Base-by-base conservation (phyloP, 257 asterid species). In the Nemophila menziesii region DNA sequence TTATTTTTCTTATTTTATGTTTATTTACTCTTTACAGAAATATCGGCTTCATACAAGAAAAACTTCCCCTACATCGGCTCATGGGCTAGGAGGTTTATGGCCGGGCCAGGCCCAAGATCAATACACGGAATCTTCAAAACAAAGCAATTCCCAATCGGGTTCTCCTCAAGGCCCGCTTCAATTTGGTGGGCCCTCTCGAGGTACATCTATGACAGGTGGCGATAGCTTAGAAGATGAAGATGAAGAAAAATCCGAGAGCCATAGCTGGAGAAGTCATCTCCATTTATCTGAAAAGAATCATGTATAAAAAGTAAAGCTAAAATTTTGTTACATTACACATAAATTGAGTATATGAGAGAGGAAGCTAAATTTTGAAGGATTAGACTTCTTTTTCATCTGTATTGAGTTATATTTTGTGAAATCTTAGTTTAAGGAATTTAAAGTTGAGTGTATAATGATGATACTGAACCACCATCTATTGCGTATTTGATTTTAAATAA, bases 1-100 rank as follows among this genome's bases (percentile, higher is more conserved):
- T n/a, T n/a, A n/a, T n/a, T n/a, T n/a, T n/a, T n/a, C n/a, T n/a
- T n/a, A 18, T 14, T 20, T 37, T 8, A 43, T 49, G 22, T 34
- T 24, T 16, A 41, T 27, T 19, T 21, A 33, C 38, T 33, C 39
- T 52, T 18, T 52, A 21, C 81, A 87, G 97, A 87, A 87, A 55
- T 87, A 71, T 47, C 81, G 97, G 6, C 81, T 83, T 33, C 97
- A 87, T 62, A 51, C 68, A n/a, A 60, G 79, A 62, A 69, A 68
- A 64, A 34, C 60, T 49, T 66, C 66, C 8, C 12, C 51, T 8
- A 22, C 75, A 0, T 44, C 58, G 17, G 57, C 49, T 49, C 33
- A 48, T 48, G 53, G 71, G 16, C 41, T 75, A 42, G 80, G 73
- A 36, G 61, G 58, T 48, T 40, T 48, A 19, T 61, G 65, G 65